Evolutionary conservation across 2,329 filamentous ascomycete species (phyloP).

Genomic region (Fusarium austroafricanum): DNA sequence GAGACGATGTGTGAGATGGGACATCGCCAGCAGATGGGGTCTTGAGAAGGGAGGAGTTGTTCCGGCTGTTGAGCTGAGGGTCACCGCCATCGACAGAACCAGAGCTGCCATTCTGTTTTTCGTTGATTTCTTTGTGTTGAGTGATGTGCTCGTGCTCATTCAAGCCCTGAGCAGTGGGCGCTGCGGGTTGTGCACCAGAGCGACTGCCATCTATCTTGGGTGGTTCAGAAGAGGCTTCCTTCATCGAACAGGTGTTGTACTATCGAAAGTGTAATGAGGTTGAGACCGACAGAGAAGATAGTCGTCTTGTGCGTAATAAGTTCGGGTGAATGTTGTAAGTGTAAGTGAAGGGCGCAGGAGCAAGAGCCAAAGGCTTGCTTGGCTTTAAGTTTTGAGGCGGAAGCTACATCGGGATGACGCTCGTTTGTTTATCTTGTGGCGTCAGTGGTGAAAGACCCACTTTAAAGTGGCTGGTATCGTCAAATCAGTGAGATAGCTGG

Average conservation of each 20-base stretch:
- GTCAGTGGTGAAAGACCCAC: conserved; percentile 21
- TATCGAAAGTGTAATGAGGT: conserved; percentile 2
- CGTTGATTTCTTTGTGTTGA: conserved; percentile 13
- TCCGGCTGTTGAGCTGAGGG: conserved; percentile 29
- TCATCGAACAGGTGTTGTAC: conserved; percentile 65
- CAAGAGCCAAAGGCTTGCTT: conserved; percentile 40
- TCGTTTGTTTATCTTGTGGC: conserved; percentile 17
- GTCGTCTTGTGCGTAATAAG: conserved; percentile 33
- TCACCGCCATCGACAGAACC: conserved; percentile 16
- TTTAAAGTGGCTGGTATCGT: conserved; percentile 14
- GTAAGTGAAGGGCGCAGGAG: conserved; percentile 18
- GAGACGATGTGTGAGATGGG: conserved; percentile 58
- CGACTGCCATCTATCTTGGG: conserved; percentile 67
- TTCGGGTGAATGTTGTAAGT: conserved; percentile 20
- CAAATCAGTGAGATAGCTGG: conserved; percentile 14
- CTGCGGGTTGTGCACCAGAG: conserved; percentile 65
- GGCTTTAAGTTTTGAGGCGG: conserved; percentile 45
- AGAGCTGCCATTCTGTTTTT: conserved; percentile 21
- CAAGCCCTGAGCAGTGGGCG: conserved; percentile 52
- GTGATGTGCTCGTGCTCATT: conserved; percentile 25
- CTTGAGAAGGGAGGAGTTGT: conserved; percentile 43
- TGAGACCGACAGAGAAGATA: conserved; percentile 21
- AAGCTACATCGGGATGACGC: conserved; percentile 29
- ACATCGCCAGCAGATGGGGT: conserved; percentile 39
- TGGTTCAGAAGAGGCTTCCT: conserved; percentile 66